phyloP scores from a whole-genome alignment of 352 stramenopile species.

The Plasmopara muralis region DNA sequence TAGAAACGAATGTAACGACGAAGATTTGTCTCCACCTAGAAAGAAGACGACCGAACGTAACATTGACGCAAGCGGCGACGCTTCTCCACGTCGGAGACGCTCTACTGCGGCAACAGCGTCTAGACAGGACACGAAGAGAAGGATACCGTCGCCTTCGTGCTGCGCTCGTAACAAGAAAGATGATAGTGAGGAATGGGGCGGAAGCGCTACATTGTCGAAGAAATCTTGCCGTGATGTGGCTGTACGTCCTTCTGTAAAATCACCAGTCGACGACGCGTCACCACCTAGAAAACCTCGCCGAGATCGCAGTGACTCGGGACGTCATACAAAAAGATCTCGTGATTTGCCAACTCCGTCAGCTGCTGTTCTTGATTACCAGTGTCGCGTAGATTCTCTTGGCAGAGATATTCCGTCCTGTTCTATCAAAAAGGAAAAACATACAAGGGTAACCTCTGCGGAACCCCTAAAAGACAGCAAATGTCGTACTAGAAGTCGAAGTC shows the following conservation, averaged over 20 bases:
- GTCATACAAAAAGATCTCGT: conserved; percentile 4
- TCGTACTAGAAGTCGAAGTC: conserved; percentile 9
- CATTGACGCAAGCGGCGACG: conserved; percentile 25
- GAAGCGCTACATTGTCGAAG: conserved; percentile 17
- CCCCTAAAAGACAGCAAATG: conserved; percentile 3
- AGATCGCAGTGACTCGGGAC: conserved; percentile 6
- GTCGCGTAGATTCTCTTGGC: conserved; percentile 27
- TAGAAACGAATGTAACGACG: conserved; percentile 15
- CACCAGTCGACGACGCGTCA: conserved; percentile 18
- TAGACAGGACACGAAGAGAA: conserved; percentile 4
- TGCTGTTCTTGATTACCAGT: conserved; percentile 12
- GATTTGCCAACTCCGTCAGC: conserved; percentile 8
- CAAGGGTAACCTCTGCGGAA: conserved; percentile 4
- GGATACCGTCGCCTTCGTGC: conserved; percentile 27
- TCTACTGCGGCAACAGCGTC: neutral
- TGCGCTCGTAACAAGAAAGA: neutral
- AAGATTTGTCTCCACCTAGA: conserved; percentile 44
- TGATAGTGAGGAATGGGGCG: conserved; percentile 2
- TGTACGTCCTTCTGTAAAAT: neutral
- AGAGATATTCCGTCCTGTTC: conserved; percentile 17
- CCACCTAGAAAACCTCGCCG: conserved; percentile 16
- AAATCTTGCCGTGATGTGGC: conserved; percentile 1
- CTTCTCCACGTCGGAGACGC: conserved; percentile 24
- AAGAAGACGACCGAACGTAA: conserved; percentile 20
- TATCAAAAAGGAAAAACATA: conserved; percentile 7